Evolutionary conservation across 2,329 filamentous ascomycete species (phyloP).

Genomic region (Fusarium agapanthi): DNA sequence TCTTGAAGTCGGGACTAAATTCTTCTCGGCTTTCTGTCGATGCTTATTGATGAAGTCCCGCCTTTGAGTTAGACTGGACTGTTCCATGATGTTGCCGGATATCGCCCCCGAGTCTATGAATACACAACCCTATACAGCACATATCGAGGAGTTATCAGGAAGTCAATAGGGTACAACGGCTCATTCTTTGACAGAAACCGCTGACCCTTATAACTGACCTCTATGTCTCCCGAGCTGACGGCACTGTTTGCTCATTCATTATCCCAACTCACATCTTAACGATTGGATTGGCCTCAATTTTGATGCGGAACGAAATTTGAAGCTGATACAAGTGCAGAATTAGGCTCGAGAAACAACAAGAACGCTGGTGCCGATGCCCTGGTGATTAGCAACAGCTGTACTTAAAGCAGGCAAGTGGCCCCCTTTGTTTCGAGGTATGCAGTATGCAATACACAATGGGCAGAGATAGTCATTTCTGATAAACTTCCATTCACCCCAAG

Average conservation of each 20-base stretch:
- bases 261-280: neutral
- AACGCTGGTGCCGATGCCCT: neutral
- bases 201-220: neutral
- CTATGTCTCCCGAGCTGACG: neutral
- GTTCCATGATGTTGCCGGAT: neutral
- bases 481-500: neutral
- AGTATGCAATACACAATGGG: neutral
- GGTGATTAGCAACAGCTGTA: neutral
- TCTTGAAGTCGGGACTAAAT: neutral
- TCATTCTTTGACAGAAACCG: neutral
- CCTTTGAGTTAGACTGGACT: neutral
- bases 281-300: neutral
- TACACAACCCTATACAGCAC: neutral
- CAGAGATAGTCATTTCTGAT: neutral
- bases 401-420: neutral
- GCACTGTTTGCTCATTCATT: neutral
- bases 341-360: neutral
- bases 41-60: neutral
- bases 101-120: neutral
- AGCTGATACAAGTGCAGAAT: slow-evolving; percentile 8
- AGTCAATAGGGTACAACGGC: neutral
- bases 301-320: neutral
- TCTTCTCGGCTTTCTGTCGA: neutral
- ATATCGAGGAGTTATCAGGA: neutral
- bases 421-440: neutral